Base-by-base conservation (phyloP, 163 green algal species). In the Prototheca wickerhamii region DNA sequence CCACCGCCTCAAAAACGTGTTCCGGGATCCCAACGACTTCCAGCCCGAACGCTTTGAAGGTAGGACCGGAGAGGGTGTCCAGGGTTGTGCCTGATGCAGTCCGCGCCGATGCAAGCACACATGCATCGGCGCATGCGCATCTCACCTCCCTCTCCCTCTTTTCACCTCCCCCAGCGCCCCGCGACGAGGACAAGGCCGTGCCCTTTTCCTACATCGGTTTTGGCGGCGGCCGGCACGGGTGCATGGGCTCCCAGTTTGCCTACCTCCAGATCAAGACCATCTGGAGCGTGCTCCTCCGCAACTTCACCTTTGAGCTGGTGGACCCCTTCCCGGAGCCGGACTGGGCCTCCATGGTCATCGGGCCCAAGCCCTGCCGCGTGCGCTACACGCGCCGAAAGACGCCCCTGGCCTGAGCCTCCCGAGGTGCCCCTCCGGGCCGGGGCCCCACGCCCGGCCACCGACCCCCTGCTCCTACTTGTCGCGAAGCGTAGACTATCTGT, bases 301-400 rank as follows among this genome's bases (percentile, higher is more conserved):
- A 97, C 67, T 99, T 97, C 77, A 89, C 96, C 26, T 88, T 99
- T 61, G 87, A 98, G 83, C 65, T 97, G 65, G 52, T 96, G n/a
- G 87, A 95, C 69, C 79, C 83, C 4, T 87, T 98, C 61, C 93
- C 93, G 26, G 86, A 91, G 63, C 71, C 88, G 4, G 84, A 99
- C 83, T 97, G 89, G 67, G 81, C 92, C 26, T 87, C 80, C 50
- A 95, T 99, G 86, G 93, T 99, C 23, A 90, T 98, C 40, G 92
- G 89, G 18, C 91, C 93, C 55, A 95, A 92, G 76, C 65, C 85
- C 10, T 92, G 85, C 75, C 71, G 80, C 35, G 83, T 98, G n/a
- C 75, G 79, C 34, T 98, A 89, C 84, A 91, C 60, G 12, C 81
- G 92, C 29, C 76, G 86, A n/a, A 87, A 78, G 57, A n/a, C n/a